Evolutionary conservation across 169 alveolate species (phyloP).

Genomic region (Eimeria sp.): DNA sequence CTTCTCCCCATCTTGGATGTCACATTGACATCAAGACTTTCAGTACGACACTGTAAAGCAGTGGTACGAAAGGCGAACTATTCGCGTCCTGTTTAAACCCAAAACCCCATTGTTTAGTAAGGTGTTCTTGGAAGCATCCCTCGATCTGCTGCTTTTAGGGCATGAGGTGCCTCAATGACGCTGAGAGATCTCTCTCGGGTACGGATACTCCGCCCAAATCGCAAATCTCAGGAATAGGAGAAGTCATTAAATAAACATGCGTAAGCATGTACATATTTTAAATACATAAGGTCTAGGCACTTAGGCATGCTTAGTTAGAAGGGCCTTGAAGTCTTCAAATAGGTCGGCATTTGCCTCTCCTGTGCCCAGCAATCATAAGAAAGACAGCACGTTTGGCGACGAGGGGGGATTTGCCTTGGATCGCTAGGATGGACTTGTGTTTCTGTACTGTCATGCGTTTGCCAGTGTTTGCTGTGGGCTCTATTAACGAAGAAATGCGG

Average conservation of each 20-base stretch:
- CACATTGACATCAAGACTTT: not conserved
- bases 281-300: not conserved
- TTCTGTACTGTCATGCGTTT: not conserved
- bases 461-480: not conserved
- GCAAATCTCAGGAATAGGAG: not conserved
- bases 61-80: not conserved
- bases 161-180: not conserved
- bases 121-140: not conserved
- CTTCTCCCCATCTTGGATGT: not conserved
- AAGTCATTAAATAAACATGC: not conserved
- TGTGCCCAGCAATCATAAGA: not conserved
- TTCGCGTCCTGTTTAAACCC: not conserved
- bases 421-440: not conserved
- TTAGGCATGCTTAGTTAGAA: conserved; percentile 88
- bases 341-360: conserved; percentile 89
- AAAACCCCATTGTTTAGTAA: not conserved
- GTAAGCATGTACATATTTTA: not conserved
- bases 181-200: not conserved
- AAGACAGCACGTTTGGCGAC: not conserved
- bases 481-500: not conserved
- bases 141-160: not conserved
- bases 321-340: conserved; percentile 89
- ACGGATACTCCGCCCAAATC: not conserved
- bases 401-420: not conserved
- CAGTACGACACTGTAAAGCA: not conserved